A percentile compares a stretch with the other conserved stretches of the same genome.
These are phyloP conservation scores for Backusella parvicylindrica DNA, from an alignment of 192 early-diverging fungal genomes.

Conservation along the genomic window DNA sequence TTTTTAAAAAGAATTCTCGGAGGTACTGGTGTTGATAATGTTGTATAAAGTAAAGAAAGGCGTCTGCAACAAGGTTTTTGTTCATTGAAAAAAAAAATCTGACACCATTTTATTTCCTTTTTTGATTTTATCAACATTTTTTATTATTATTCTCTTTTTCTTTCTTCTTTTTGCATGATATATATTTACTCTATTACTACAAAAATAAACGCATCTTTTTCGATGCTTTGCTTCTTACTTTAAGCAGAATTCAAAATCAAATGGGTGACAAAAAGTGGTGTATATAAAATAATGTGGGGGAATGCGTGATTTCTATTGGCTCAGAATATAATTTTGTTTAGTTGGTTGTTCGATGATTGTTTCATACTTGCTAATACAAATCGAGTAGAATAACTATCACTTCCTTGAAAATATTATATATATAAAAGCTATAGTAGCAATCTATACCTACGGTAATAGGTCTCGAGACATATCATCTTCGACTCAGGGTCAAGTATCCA, in stretches of 20 bases:
- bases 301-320: not conserved
- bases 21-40: slow-evolving; percentile 43
- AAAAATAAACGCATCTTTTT: not conserved
- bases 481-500: too few species aligned
- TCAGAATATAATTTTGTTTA: not conserved
- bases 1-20: slow-evolving; percentile 27
- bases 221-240: not conserved
- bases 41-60: slow-evolving; percentile 30
- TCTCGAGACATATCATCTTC: too few species aligned
- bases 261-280: not conserved
- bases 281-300: not conserved
- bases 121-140: not conserved
- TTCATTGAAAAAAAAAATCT: not conserved
- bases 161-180: not conserved
- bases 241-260: not conserved
- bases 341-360: too few species aligned
- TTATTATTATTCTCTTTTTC: not conserved
- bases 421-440: too few species aligned
- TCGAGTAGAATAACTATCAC: too few species aligned
- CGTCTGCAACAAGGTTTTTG: not conserved
- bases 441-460: too few species aligned
- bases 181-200: not conserved
- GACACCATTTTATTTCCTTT: not conserved
- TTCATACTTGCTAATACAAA: too few species aligned
- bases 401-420: too few species aligned